Evolutionary conservation across 1,284 basidiomycete species (phyloP).

Genomic region (Lentinula novae-zelandiae): DNA sequence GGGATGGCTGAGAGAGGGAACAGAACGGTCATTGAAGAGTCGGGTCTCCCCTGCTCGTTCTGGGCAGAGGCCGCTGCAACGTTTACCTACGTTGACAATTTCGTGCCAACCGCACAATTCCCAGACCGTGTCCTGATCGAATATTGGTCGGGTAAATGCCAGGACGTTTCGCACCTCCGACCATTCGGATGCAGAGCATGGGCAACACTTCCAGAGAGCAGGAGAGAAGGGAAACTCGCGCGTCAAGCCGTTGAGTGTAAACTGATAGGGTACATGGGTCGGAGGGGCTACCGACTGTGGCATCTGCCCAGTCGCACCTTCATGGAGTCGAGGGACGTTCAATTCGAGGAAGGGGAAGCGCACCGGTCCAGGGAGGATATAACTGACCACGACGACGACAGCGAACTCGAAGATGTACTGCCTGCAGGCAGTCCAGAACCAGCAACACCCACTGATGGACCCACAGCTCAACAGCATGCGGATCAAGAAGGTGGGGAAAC

Average conservation of each 20-base stretch:
- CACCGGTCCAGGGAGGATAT: not conserved
- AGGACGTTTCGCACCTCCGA: conserved; percentile 9
- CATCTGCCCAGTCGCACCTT: not conserved
- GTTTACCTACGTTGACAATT: conserved; percentile 10
- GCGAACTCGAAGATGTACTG: not conserved
- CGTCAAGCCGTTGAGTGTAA: conserved; percentile 10
- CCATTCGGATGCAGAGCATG: conserved; percentile 12
- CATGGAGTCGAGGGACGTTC: conserved; percentile 9
- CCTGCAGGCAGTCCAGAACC: no score
- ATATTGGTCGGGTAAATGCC: not conserved
- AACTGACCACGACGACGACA: not conserved
- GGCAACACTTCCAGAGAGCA: conserved; percentile 10
- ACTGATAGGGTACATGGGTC: conserved; percentile 16
- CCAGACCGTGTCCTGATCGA: not conserved
- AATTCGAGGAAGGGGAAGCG: not conserved
- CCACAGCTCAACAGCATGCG: no score
- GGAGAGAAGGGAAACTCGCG: conserved; percentile 12
- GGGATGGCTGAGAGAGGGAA: no score
- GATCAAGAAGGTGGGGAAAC: no score
- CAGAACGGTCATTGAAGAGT: conserved; percentile 3
- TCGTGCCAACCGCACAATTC: not conserved
- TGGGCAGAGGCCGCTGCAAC: conserved; percentile 16
- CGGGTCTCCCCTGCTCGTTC: not conserved
- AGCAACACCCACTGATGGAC: no score
- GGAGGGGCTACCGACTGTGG: conserved; percentile 12